Percentiles rank a stretch among this genome's conserved stretches.
Conservation (phyloP, 192 early-diverging fungal species). For the Spinellus fusiger region DNA sequence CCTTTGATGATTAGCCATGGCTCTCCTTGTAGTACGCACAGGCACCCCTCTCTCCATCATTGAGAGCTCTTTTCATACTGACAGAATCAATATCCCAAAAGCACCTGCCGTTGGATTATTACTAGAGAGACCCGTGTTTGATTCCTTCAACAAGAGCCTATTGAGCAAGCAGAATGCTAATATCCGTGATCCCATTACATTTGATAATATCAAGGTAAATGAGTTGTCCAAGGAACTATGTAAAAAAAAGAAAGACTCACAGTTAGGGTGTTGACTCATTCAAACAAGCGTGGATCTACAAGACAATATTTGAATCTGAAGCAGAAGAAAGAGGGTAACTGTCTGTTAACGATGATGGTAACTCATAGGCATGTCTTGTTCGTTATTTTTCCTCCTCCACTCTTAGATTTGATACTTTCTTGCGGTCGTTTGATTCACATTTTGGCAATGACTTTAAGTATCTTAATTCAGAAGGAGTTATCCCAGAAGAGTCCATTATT, state of each 20-base stretch:
- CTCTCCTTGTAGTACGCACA: conserved; percentile 74
- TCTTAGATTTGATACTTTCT: conserved; percentile 56
- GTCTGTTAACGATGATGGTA: not conserved
- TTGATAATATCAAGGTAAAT: conserved; percentile 47
- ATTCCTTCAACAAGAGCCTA: conserved; percentile 56
- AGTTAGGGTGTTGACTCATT: conserved; percentile 74
- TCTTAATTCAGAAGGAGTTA: conserved; percentile 53
- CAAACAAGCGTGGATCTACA: conserved; percentile 86
- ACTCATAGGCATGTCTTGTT: not conserved
- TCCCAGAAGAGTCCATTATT: conserved; percentile 39
- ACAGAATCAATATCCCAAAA: conserved; percentile 92
- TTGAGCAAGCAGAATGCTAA: conserved; percentile 11
- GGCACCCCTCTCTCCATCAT: conserved; percentile 66
- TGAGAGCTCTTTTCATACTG: conserved; percentile 50
- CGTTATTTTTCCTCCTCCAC: not conserved
- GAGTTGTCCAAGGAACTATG: not conserved
- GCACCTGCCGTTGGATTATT: conserved; percentile 88
- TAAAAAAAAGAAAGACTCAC: conserved; percentile 1
- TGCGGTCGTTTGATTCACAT: conserved; percentile 52
- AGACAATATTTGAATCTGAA: conserved; percentile 74
- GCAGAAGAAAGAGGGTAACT: conserved; percentile 46
- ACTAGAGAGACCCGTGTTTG: conserved; percentile 71
- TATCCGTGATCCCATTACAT: conserved; percentile 39
- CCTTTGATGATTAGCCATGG: conserved; percentile 41
- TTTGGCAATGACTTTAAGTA: conserved; percentile 51